phyloP scores from a whole-genome alignment of 768 basidiomycete species.

The Amanita rubescens region DNA sequence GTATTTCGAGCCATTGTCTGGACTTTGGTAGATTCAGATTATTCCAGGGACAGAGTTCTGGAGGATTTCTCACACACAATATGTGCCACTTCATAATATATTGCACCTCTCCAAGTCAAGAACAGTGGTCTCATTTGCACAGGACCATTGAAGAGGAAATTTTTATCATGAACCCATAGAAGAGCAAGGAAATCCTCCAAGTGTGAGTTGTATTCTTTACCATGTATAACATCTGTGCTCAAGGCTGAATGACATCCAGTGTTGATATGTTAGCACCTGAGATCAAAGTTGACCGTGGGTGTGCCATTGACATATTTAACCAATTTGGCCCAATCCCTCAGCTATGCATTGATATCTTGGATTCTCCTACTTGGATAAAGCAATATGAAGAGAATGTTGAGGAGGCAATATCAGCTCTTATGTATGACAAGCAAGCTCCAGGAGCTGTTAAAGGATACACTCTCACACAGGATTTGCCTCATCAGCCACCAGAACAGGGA shows the following conservation, averaged over 20 bases:
- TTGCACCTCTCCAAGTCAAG: slow-evolving; percentile 13
- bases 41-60: slow-evolving; percentile 11
- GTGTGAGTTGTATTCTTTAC: slow-evolving; percentile 9
- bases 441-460: slow-evolving; percentile 6
- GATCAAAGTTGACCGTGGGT: neutral
- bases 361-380: no score
- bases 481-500: slow-evolving; percentile 8
- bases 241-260: slow-evolving; percentile 5
- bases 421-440: neutral
- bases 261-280: neutral
- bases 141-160: slow-evolving; percentile 8
- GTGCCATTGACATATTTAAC: neutral
- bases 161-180: slow-evolving; percentile 16
- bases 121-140: slow-evolving; percentile 14
- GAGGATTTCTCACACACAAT: slow-evolving; percentile 5
- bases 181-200: slow-evolving; percentile 9
- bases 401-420: neutral
- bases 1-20: slow-evolving; percentile 10
- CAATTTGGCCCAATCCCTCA: neutral
- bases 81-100: slow-evolving; percentile 13
- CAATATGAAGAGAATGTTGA: neutral
- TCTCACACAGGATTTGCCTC: slow-evolving; percentile 11
- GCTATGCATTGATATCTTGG: no score
- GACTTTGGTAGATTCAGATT: slow-evolving; percentile 15
- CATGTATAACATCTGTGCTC: neutral